These are phyloP conservation scores for Tylopilus felleus DNA, from an alignment of 768 basidiomycete genomes.

Conservation along the genomic window DNA sequence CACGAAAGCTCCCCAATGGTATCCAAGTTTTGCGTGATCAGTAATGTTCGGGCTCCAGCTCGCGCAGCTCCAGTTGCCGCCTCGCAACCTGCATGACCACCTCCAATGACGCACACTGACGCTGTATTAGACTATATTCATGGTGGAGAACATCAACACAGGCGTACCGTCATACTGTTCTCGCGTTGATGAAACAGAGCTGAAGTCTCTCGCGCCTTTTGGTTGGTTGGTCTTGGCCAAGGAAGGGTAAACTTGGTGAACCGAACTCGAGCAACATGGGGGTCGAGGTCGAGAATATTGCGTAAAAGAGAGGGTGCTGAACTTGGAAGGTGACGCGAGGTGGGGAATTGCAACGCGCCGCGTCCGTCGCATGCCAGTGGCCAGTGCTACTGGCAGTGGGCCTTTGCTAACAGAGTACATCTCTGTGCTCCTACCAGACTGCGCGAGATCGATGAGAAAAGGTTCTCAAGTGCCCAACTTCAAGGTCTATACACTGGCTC, in stretches of 20 bases:
- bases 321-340: neutral
- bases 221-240: neutral
- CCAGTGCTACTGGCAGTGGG: neutral
- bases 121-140: constrained; percentile 32
- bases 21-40: constrained; percentile 78
- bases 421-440: neutral
- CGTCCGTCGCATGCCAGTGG: neutral
- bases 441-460: neutral
- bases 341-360: neutral
- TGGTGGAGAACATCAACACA: neutral
- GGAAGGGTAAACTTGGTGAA: neutral
- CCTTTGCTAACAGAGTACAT: neutral
- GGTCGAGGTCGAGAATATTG: neutral
- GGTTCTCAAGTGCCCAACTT: neutral
- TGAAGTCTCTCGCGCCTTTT: constrained; percentile 1
- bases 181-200: neutral
- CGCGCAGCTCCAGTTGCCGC: constrained; percentile 85
- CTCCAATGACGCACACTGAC: constrained; percentile 82
- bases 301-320: neutral
- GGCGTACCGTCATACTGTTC: constrained; percentile 26
- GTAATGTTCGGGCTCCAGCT: constrained; percentile 73
- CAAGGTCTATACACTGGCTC: neutral
- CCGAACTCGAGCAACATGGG: neutral
- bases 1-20: constrained; percentile 86
- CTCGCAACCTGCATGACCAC: constrained; percentile 91